A percentile compares a stretch with the other conserved stretches of the same genome.
phyloP scores from a whole-genome alignment of 1,284 basidiomycete species.

The Sparassis latifolia region DNA sequence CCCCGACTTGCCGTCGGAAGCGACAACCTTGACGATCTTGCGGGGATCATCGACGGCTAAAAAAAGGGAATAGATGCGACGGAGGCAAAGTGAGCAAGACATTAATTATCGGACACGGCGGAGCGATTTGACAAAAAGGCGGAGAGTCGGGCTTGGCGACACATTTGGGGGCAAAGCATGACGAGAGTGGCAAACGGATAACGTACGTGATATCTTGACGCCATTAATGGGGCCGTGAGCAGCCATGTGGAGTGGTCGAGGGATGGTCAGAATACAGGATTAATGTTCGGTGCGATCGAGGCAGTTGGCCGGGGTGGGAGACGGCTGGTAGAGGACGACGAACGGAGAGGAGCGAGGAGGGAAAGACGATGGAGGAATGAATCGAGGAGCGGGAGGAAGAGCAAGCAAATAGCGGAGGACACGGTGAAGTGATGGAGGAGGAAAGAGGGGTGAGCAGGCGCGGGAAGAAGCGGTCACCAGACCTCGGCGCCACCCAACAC shows the following conservation, averaged over 20 bases:
- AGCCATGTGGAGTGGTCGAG: constrained; percentile 43
- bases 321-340: constrained; percentile 2
- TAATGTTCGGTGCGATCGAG: constrained; percentile 8
- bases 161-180: constrained; percentile 14
- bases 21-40: constrained; percentile 91
- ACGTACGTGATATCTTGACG: constrained; percentile 85
- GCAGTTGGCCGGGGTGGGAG: constrained; percentile 7
- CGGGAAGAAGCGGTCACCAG: constrained; percentile 9
- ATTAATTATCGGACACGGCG: neutral
- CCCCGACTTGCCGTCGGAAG: constrained; percentile 91
- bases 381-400: neutral
- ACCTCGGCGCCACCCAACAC: constrained; percentile 10
- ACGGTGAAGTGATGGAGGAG: constrained; percentile 7
- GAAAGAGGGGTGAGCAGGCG: constrained; percentile 14
- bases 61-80: constrained; percentile 15
- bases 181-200: neutral
- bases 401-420: constrained; percentile 2
- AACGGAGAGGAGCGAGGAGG: constrained; percentile 1
- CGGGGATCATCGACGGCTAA: constrained; percentile 88
- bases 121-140: constrained; percentile 7
- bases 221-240: constrained; percentile 84
- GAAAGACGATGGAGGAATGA: neutral
- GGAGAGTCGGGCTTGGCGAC: constrained; percentile 9
- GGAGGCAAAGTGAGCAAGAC: constrained; percentile 3
- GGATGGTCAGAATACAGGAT: constrained; percentile 25